phyloP scores from a whole-genome alignment of 139 green algal species.

The Eudorina sp. region DNA sequence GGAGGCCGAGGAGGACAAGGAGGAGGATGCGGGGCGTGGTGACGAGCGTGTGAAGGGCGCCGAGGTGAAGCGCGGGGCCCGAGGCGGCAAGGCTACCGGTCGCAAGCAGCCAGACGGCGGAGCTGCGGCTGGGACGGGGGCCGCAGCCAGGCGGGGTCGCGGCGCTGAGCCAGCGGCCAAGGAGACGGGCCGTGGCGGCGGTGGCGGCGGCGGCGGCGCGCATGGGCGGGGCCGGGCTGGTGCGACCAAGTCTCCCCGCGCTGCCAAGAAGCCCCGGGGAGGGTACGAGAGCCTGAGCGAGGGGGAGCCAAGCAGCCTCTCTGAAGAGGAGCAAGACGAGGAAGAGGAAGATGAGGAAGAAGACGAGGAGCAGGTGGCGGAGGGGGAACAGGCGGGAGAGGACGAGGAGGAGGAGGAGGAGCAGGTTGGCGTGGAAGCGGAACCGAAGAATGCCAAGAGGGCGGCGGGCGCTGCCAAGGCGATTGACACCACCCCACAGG shows the following conservation, averaged over 20 bases:
- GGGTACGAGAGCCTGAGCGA: slow-evolving; percentile 45
- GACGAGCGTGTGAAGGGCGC: too few relatives aligned
- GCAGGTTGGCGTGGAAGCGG: too few relatives aligned
- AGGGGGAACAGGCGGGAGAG: neutral
- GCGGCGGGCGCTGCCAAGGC: neutral
- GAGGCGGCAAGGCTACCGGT: neutral
- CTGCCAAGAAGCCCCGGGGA: neutral
- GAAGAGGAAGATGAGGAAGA: slow-evolving; percentile 30
- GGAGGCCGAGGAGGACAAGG: too few relatives aligned
- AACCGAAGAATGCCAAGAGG: neutral
- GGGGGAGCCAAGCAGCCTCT: neutral
- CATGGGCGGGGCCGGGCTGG: neutral
- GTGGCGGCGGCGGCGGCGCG: neutral
- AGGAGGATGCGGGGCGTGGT: too few relatives aligned
- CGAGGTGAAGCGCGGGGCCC: neutral
- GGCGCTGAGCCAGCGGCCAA: neutral
- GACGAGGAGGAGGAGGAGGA: slow-evolving; percentile 28
- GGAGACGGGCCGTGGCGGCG: neutral
- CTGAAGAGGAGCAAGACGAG: slow-evolving; percentile 1
- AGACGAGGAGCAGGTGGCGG: neutral
- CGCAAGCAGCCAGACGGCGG: neutral
- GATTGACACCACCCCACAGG: neutral
- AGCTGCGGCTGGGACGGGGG: neutral
- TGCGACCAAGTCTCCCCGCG: neutral
- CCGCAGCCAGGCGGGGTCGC: neutral